These are phyloP conservation scores for Cercospora sesami DNA, from an alignment of 2,329 filamentous ascomycete species.

Conservation along the genomic window DNA sequence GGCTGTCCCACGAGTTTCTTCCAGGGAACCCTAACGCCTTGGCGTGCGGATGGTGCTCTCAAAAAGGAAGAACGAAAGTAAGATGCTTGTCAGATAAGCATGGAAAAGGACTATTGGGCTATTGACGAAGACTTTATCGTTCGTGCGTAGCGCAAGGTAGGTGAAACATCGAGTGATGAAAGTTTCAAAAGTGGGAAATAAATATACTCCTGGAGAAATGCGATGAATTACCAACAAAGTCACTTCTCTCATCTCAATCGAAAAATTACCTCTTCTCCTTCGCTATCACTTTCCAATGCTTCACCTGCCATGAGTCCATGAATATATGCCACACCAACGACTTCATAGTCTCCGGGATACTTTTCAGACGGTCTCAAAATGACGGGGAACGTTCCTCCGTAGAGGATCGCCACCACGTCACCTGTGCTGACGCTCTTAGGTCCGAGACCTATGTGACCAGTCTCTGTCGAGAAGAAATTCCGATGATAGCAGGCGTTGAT, in stretches of 20 bases:
- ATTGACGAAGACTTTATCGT: too few relatives aligned
- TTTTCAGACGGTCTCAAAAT: neutral
- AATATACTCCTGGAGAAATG: too few relatives aligned
- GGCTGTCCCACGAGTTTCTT: neutral
- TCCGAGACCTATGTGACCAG: neutral
- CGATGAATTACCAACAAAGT: neutral
- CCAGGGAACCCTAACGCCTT: neutral
- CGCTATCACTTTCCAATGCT: neutral
- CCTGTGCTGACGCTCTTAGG: neutral
- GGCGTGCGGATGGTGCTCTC: too few relatives aligned
- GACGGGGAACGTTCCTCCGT: neutral
- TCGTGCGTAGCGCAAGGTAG: too few relatives aligned
- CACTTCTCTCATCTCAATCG: neutral
- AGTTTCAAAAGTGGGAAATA: too few relatives aligned
- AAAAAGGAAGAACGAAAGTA: too few relatives aligned
- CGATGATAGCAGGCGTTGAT: constrained; percentile 1
- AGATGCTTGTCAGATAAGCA: too few relatives aligned
- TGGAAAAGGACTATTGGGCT: too few relatives aligned
- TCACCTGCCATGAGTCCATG: neutral
- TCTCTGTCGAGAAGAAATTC: neutral
- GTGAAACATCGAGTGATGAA: too few relatives aligned
- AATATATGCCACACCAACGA: neutral
- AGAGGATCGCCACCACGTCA: neutral
- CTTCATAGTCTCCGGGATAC: neutral
- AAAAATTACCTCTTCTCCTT: neutral